A percentile compares a stretch with the other conserved stretches of the same genome.
Evolutionary conservation across 2,329 filamentous ascomycete genomes (phyloP).

Genomic region (Plectosphaerella plurivora): DNA sequence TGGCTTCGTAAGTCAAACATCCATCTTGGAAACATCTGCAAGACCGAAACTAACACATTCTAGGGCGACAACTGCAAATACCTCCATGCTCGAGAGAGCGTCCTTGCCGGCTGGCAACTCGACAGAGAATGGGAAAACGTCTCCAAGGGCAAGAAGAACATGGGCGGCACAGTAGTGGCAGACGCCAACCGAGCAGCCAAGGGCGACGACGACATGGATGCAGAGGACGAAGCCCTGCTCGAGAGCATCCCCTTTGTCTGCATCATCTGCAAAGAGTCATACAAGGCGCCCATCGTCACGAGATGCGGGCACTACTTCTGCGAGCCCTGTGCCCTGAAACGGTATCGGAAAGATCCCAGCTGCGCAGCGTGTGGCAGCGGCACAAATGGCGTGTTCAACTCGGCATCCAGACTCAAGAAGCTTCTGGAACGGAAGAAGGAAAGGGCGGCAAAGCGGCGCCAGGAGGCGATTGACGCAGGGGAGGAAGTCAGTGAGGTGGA

Average conservation of each 20-base stretch:
- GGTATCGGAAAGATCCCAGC: slow-evolving; percentile 81
- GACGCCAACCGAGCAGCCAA: slow-evolving; percentile 46
- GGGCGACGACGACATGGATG: slow-evolving; percentile 34
- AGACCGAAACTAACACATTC: background rate
- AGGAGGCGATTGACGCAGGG: slow-evolving; percentile 45
- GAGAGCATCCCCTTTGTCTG: slow-evolving; percentile 87
- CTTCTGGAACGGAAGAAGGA: slow-evolving; percentile 71
- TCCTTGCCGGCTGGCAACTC: slow-evolving; percentile 91
- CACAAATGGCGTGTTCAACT: slow-evolving; percentile 86
- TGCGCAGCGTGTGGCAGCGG: slow-evolving; percentile 83
- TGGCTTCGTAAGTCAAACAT: too few species aligned
- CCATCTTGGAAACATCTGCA: too few species aligned
- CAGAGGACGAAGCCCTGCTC: slow-evolving; percentile 65
- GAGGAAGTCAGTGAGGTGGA: slow-evolving; percentile 45
- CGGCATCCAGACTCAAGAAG: slow-evolving; percentile 76
- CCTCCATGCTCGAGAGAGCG: slow-evolving; percentile 70
- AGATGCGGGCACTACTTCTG: slow-evolving; percentile 97
- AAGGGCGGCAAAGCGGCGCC: slow-evolving; percentile 52
- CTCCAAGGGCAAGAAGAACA: slow-evolving; percentile 64
- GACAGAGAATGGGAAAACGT: slow-evolving; percentile 90
- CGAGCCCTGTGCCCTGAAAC: slow-evolving; percentile 77
- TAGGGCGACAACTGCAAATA: slow-evolving; percentile 76
- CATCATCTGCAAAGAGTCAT: slow-evolving; percentile 76
- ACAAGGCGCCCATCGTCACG: slow-evolving; percentile 77
- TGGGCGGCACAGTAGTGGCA: slow-evolving; percentile 57